phyloP scores from a whole-genome alignment of 1,284 basidiomycete genomes.

The Apiotrichum akiyoshidainum region DNA sequence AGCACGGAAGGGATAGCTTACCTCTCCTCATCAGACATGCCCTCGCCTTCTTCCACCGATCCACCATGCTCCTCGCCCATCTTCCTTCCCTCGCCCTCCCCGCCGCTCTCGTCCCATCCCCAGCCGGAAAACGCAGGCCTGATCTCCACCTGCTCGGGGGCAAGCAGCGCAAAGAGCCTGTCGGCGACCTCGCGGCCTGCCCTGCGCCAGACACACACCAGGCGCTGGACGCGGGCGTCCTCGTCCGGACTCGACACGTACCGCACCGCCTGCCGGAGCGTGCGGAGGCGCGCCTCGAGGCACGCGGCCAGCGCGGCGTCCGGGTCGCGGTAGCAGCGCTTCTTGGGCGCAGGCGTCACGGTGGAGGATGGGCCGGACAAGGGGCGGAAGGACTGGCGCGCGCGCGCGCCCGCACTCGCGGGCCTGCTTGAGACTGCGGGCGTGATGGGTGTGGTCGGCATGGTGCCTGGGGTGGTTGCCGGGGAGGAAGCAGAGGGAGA shows the following conservation, averaged over 20 bases:
- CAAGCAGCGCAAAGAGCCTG: conserved; percentile 27
- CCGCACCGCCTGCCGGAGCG: conserved; percentile 33
- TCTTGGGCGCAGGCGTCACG: too few species aligned
- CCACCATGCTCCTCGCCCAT: background rate
- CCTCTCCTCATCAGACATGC: background rate
- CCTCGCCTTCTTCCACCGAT: background rate
- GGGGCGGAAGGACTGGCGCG: conserved; percentile 30
- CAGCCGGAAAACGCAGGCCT: background rate
- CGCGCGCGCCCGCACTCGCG: conserved; percentile 6
- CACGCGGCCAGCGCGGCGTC: conserved; percentile 12
- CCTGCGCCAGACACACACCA: conserved; percentile 37
- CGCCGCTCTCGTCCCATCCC: conserved; percentile 1
- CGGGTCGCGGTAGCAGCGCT: background rate
- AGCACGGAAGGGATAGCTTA: background rate
- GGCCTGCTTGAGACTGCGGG: background rate
- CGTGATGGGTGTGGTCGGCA: background rate
- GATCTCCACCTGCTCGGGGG: background rate
- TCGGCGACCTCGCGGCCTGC: conserved; percentile 45
- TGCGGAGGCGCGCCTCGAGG: conserved; percentile 32
- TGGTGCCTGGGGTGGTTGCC: background rate
- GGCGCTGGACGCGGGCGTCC: conserved; percentile 28
- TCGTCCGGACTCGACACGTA: conserved; percentile 25
- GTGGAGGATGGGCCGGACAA: conserved; percentile 8
- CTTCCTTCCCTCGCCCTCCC: background rate
- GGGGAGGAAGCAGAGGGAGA: background rate